Evolutionary conservation across 129 eudicot species (phyloP).

Genomic region (Pseudognaphalium luteoalbum): DNA sequence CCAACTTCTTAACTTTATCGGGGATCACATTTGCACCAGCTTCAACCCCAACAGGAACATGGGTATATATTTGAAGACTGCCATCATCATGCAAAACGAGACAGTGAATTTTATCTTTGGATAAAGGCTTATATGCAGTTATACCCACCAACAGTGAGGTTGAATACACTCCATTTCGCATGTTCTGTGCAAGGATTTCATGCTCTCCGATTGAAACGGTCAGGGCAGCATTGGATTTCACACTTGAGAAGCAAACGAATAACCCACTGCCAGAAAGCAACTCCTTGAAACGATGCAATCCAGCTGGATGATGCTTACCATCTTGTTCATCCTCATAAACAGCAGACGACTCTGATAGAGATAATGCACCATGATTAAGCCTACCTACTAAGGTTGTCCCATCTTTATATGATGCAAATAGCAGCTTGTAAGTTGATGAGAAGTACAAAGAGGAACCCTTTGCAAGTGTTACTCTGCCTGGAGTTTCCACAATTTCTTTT

Average conservation of each 20-base stretch:
- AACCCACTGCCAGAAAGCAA: constrained; percentile 79
- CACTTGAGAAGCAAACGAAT: constrained; percentile 87
- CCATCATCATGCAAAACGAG: constrained; percentile 99
- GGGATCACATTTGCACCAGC: constrained; percentile 56
- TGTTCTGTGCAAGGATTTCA: constrained; percentile 75
- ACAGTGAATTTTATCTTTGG: constrained; percentile 91
- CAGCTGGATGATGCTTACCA: constrained; percentile 70
- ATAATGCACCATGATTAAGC: constrained; percentile 59
- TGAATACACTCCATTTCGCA: constrained; percentile 85
- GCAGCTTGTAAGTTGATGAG: constrained; percentile 73
- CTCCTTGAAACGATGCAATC: constrained; percentile 91
- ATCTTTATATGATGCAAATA: constrained; percentile 88
- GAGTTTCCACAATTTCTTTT: constrained; percentile 58
- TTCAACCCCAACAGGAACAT: constrained; percentile 74
- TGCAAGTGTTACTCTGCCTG: constrained; percentile 43
- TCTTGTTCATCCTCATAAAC: constrained; percentile 83
- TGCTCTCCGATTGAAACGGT: constrained; percentile 76
- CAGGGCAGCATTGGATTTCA: constrained; percentile 75
- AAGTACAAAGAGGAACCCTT: constrained; percentile 86
- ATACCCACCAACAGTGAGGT: constrained; percentile 88
- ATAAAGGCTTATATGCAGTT: constrained; percentile 85
- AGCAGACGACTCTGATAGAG: constrained; percentile 65
- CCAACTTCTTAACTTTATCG: constrained; percentile 85
- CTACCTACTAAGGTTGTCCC: constrained; percentile 81
- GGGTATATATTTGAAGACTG: constrained; percentile 96